Base-by-base conservation (phyloP, 106 monocot species). In the Ottelia alismoides region DNA sequence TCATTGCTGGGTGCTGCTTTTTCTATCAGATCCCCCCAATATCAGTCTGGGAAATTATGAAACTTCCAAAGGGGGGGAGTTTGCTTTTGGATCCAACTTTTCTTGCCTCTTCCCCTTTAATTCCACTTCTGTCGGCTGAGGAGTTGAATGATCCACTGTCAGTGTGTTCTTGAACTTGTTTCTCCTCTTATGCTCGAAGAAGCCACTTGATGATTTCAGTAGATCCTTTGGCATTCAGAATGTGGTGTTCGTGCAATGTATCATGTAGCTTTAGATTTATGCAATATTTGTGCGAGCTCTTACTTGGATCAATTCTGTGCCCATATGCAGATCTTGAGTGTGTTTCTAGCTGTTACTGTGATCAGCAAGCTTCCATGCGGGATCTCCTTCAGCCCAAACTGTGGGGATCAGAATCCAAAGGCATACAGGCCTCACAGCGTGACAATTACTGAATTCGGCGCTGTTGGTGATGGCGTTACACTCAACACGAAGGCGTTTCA, bases 401-500 rank as follows among this genome's bases (percentile, higher is more conserved):
- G 73, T 56, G 25, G 58, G 45, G 11, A 31, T 0, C 25, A 40
- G 31, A 58, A 24, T 23, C 32, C 62, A 47, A 51, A 21, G 21
- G 40, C 61, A 28, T 19, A 31, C 44, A 51, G 82, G 7, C 82
- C 82, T 10, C 82, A 82, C 47, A 77, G 82, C 30, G 82, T 82
- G 20, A 62, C 73, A 2, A 67, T 82, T 40, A 79, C 78, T 1
- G 78, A 84, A 26, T 84, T 84, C 31, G 84, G 84, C 24, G 84
- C 72, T 1, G 75, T 84, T 7, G 84, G 84, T 26, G 84, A 84
- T 64, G 84, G 84, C 18, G 60, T 70, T 48, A 79, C 84, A 18
- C 65, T 84, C 22, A 84, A 84, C 56, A 84, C 84, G 11, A 78
- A 75, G 56, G 78, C 84, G 30, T 84, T 84, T 57, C 78, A 75